Evolutionary conservation across 2,329 filamentous ascomycete species (phyloP), one percentile per base, ranked within the genome.

Genomic region (Trichoderma pleuroti): DNA sequence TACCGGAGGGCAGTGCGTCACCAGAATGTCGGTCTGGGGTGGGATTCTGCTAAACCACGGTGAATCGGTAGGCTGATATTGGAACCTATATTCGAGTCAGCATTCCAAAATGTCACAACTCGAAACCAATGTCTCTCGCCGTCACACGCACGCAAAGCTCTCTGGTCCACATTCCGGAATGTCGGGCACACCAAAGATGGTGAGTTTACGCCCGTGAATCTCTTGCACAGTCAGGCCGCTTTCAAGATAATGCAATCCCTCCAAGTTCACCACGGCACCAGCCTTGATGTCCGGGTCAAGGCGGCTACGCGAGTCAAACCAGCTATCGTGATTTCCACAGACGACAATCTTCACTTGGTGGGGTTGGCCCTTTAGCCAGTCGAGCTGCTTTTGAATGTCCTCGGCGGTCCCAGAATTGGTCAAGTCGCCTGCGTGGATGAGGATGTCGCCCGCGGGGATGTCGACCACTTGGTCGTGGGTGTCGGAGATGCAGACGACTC

Each of bases 391-490:
- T 82, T 97, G 93, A 70, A 98, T 90, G 72, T 93, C 91, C 14
- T 84, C 83, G 0, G 88, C 86, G 10, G 89, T 91, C 49, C 95
- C 95, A 26, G 84, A 83, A 75, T 93, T 90, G 68, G 91, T 91
- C 76, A 97, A 84, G 81, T 98, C 95, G 46, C 95, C 95, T 2
- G 93, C 92, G 78, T 98, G 95, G 75, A 98, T 92, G 62, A 98
- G 87, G 26, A 98, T 84, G 79, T 98, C 94, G 70, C 94, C 94
- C 11, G 86, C 81, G 0, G 94, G 93, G 1, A 97, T 84, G 21
- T 80, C 75, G 9, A 88, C 82, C 11, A 85, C 85, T 54, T 86
- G 84, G 72, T 88, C 89, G 82, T 98, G 95, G 0, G 95, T 98
- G 81, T 98, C 95, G 11, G 93, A 95, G 73, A 98, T 89, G 81